Evolutionary conservation across 2,329 filamentous ascomycete species (phyloP), one percentile per base, ranked within the genome.

Genomic region (Cladosporium austrohemisphaericum): DNA sequence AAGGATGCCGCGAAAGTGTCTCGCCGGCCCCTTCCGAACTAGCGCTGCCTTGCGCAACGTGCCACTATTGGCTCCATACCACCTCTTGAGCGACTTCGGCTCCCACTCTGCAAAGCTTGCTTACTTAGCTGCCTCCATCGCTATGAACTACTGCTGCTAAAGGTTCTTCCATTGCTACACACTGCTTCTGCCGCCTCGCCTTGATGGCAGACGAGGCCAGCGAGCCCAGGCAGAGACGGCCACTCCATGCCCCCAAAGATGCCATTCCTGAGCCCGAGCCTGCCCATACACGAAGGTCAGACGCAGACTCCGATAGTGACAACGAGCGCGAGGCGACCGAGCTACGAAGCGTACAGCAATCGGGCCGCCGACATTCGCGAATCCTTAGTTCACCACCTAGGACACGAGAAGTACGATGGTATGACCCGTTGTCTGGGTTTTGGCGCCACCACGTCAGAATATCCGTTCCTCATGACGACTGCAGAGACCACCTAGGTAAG

Each of bases 401-500:
- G 13, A 10, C 32, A 2, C 9, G 37, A 4, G n/a, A 54, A 37
- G 2, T 55, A 45, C 58, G 59, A n/a, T 72, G 70, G 68, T 67
- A 66, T 46, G 59, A 66, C 43, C 57, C 62, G n/a, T 40, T 71
- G 14, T 57, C 59, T 22, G 68, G 59, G 41, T 74, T 76, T 52
- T 81, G 78, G 77, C 64, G 65, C 32, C 66, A 69, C 20, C 70
- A 81, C 52, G 62, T 81, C 41, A 71, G 67, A 45, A 62, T 79
- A 5, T 66, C 71, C 3, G 77, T 81, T 13, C 72, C 75, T 11
- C 73, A 75, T 52, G 68, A 70, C 22, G 63, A 70, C 40, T 74
- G 74, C 55, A 68, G 78, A 62, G 78, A 82, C 59, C 77, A 81
- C 64, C 58, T 83, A 33, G 78, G 79, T 80, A 70, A 47, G 71